Evolutionary conservation across 75 land plant species (phyloP).

Genomic region (Pseudotsuga menziesii): DNA sequence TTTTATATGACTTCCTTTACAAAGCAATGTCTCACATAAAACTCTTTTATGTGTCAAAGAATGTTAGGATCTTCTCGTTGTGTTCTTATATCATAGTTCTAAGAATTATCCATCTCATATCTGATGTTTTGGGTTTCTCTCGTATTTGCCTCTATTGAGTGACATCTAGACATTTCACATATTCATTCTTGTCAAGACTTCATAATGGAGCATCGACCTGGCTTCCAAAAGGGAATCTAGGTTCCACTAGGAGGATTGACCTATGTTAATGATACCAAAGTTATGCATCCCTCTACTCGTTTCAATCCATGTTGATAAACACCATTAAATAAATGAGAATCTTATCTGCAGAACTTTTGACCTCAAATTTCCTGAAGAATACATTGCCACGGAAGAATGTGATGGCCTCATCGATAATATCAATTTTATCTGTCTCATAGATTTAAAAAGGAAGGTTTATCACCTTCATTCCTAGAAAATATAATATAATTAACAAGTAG

Average conservation of each 20-base stretch:
- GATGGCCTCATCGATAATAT: conserved; percentile 96
- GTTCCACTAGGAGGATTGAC: conserved; percentile 91
- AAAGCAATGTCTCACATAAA: too few relatives aligned
- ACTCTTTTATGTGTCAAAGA: too few relatives aligned
- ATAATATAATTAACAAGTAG: background rate
- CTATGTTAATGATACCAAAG: conserved; percentile 89
- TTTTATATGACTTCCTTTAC: too few relatives aligned
- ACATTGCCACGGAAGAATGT: conserved; percentile 95
- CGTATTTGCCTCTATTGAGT: too few relatives aligned
- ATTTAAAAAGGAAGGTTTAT: background rate
- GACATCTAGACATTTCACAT: too few relatives aligned
- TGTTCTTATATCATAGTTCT: too few relatives aligned
- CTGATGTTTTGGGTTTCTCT: too few relatives aligned
- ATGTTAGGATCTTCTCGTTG: too few relatives aligned
- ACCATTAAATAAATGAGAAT: conserved; percentile 87
- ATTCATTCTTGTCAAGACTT: too few relatives aligned
- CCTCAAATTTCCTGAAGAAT: conserved; percentile 93
- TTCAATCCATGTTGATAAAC: conserved; percentile 91
- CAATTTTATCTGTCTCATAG: conserved; percentile 56
- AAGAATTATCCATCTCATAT: too few relatives aligned
- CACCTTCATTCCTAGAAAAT: background rate
- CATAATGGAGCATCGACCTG: too few relatives aligned
- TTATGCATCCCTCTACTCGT: conserved; percentile 85
- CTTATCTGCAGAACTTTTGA: conserved; percentile 91
- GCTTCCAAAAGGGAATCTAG: conserved; percentile 86